Evolutionary conservation across 192 early-diverging fungal species (phyloP).

Genomic region (Gryganskiella cystojenkinii): DNA sequence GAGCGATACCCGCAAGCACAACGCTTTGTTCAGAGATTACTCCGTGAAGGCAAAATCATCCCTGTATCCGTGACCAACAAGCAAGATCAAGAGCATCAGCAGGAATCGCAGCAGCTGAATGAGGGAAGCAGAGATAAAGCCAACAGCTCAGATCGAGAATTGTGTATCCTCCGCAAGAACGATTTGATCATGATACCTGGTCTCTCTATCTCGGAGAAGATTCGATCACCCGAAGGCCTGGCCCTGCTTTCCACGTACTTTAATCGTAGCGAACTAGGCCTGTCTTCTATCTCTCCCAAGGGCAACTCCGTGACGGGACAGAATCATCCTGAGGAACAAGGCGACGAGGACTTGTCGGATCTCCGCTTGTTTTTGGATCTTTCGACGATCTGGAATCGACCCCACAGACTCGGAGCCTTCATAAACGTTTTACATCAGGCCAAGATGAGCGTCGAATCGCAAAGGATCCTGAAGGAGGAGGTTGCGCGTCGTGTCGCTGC

Average conservation of each 20-base stretch:
- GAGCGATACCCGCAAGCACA: slow-evolving; percentile 5
- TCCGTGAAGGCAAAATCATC: slow-evolving; percentile 1
- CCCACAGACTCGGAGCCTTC: neutral
- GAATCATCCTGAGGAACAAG: neutral
- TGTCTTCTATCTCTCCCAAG: neutral
- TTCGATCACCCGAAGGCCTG: slow-evolving; percentile 12
- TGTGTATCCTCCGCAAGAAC: neutral
- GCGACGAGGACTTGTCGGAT: slow-evolving; percentile 15
- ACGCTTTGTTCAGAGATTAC: neutral
- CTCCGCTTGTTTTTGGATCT: slow-evolving; percentile 25
- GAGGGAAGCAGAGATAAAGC: too few species aligned
- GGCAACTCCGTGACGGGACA: neutral
- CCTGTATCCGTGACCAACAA: too few species aligned
- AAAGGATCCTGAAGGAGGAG: too few species aligned
- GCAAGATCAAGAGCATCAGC: too few species aligned
- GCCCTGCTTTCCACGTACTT: slow-evolving; percentile 15
- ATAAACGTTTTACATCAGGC: too few species aligned
- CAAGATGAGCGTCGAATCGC: too few species aligned
- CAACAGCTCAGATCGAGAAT: too few species aligned
- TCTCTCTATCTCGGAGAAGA: neutral
- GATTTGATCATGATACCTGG: slow-evolving; percentile 1
- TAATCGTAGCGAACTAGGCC: neutral
- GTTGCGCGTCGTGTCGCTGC: too few species aligned
- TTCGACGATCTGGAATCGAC: slow-evolving; percentile 20
- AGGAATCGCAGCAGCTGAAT: too few species aligned